Evolutionary conservation across 192 early-diverging fungal species (phyloP), one percentile per base, ranked within the genome.

Genomic region (Podila clonocystis): DNA sequence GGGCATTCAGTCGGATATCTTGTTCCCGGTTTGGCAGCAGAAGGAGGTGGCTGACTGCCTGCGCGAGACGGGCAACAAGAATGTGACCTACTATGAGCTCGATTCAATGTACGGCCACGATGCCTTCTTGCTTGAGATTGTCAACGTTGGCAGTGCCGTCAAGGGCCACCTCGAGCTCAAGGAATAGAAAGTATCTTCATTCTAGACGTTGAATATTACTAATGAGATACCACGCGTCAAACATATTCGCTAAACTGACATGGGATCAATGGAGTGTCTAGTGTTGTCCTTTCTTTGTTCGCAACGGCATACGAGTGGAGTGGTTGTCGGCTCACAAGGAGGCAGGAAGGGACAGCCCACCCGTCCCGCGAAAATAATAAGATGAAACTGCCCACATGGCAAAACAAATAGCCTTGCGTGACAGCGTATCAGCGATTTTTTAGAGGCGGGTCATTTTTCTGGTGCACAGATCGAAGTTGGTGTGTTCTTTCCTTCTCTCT

Each of bases 61-160:
- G 58, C 90, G 89, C 55, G 82, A 80, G n/a, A 90, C 88, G 4
- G 97, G 97, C 17, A 99, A 99, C 86, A 87, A 89, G 49, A 82
- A 87, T 26, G 97, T 99, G 7, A 97, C 97, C 9, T 98, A 97
- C 76, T 99, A 97, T 71, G 97, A 98, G 86, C 89, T 98, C 6
- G 97, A 98, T 82, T 93, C 96, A 45, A 91, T 97, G 86, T 99
- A 96, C 82, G 97, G 97, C 9, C 97, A 99, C 74, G 97, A 99
- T 70, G 97, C 97, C 5, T 97, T 98, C 75, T 87, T 97, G 70
- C 95, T 99, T 67, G 96, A 97, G 77, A 82, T 91, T 26, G 89
- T 93, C 62, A 95, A 93, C 63, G 94, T 98, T 31, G 97, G 97
- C 31, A 93, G 93, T 34, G 97, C 97, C 15, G 91, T 99, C 67